Percentiles rank a stretch among this genome's conserved stretches.
Evolutionary conservation across 805 yeast genomes (phyloP).

Genomic region (Candida boidinii): DNA sequence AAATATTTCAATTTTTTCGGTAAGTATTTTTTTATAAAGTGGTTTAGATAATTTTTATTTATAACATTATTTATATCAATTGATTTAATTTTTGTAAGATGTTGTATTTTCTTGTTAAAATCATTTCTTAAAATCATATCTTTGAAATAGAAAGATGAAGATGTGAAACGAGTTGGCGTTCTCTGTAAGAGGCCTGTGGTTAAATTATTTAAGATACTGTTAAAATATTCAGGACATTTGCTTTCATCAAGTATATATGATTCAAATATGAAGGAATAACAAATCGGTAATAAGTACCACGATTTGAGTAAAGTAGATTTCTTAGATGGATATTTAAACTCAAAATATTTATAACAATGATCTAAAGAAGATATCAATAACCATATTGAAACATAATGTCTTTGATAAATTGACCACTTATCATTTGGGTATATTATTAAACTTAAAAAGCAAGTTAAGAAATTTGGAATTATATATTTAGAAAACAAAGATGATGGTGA

Average conservation of each 20-base stretch:
- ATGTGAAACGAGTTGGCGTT: not conserved
- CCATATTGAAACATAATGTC: slow-evolving; percentile 12
- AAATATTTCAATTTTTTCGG: slow-evolving; percentile 7
- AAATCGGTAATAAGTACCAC: slow-evolving; percentile 14
- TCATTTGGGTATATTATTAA: slow-evolving; percentile 9
- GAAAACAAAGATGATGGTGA: no score
- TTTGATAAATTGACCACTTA: slow-evolving; percentile 6
- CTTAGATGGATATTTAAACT: slow-evolving; percentile 5
- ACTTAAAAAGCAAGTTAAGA: slow-evolving; percentile 7
- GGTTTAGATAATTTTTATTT: no score
- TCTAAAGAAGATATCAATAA: slow-evolving; percentile 8
- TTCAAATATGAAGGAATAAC: slow-evolving; percentile 11
- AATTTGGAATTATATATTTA: slow-evolving; percentile 3
- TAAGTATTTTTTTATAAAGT: slow-evolving; percentile 1
- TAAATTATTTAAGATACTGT: slow-evolving; percentile 5
- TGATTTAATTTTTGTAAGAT: no score
- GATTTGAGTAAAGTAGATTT: slow-evolving; percentile 7
- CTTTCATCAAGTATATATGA: slow-evolving; percentile 5
- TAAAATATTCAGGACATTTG: slow-evolving; percentile 12
- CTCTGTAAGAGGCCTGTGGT: not conserved
- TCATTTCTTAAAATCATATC: slow-evolving; percentile 1
- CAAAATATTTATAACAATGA: slow-evolving; percentile 12
- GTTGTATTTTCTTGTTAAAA: not conserved
- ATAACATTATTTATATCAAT: no score
- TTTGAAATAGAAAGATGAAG: no score